Conservation (phyloP, 108 stramenopile genomes). For the Cyclotella cryptica region DNA sequence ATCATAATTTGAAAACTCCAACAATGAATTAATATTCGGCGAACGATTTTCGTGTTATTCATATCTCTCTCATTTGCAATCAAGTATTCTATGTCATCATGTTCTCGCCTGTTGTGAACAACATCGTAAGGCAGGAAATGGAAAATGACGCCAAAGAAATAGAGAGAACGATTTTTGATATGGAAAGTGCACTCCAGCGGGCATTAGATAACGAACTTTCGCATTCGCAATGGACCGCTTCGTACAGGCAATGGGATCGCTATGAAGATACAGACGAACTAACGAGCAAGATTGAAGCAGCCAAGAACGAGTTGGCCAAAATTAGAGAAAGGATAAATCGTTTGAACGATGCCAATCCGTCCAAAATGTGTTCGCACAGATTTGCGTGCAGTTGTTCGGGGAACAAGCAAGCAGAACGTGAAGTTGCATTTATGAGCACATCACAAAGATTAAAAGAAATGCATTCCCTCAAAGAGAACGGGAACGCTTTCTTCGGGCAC, state of each 20-base stretch:
- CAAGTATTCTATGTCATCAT: background rate
- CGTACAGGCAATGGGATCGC: conserved; percentile 12
- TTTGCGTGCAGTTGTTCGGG: conserved; percentile 16
- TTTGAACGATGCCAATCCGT: background rate
- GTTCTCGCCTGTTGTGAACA: conserved; percentile 15
- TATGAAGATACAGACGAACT: conserved; percentile 30
- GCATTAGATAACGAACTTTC: background rate
- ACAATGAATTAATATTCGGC: too few relatives aligned
- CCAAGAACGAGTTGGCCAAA: conserved; percentile 1
- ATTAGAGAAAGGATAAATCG: conserved; percentile 21
- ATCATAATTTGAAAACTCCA: too few relatives aligned
- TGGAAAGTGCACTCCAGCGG: conserved; percentile 12
- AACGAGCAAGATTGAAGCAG: background rate
- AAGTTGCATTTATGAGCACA: conserved; percentile 27
- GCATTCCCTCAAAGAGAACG: conserved; percentile 21
- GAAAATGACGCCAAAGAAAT: conserved; percentile 11
- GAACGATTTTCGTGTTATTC: too few relatives aligned
- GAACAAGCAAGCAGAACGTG: conserved; percentile 27
- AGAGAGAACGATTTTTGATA: background rate
- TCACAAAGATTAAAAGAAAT: conserved; percentile 19
- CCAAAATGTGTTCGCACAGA: conserved; percentile 10
- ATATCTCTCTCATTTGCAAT: too few relatives aligned
- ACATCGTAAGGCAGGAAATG: conserved; percentile 14
- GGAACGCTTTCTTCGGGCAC: conserved; percentile 17
- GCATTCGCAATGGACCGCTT: background rate